Evolutionary conservation across 306 rosid genomes (phyloP), one percentile per base, ranked within the genome.

Genomic region (Rosa lucieae): DNA sequence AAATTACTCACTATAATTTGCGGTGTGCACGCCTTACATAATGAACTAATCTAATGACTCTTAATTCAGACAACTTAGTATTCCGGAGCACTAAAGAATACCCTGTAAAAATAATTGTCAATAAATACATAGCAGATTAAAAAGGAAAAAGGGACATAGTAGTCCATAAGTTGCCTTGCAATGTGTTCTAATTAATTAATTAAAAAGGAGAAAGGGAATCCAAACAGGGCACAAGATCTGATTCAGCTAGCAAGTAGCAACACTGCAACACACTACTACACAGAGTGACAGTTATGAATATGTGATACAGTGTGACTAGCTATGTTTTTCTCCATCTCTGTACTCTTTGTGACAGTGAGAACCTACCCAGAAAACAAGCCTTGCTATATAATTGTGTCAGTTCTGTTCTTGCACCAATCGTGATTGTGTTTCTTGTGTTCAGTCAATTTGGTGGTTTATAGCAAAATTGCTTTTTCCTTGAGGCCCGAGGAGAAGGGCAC

Each of bases 161-260:
- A 5, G 21, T 46, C 49, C 49, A 51, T 14, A 51, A 14, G 55
- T 51, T 51, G 18, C 59, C 58, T 5, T 17, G 62, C 26, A 7
- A 55, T 55, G 62, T 61, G 37, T 10, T 23, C 26, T 26, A 44
- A 44, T 44, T 9, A 9, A 26, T 13, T 32, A 6, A 32, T 63
- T 1, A 14, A 23, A 56, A 52, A 17, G 14, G 13, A 76, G 42
- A 14, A 63, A 62, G 67, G 39, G 67, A 77, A 77, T 77, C 81
- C 78, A 65, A 65, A 76, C 73, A 7, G 51, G 7, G 78, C 26
- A 70, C 68, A 76, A 40, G 40, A 77, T 61, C 63, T 69, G 37
- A 10, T 72, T 35, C 13, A 35, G 17, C 48, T 20, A 15, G 23
- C 15, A 56, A 56, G 42, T 4, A 40, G 56, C 62, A 56, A 56